These are phyloP conservation scores for Microcyclosporella mali DNA, from an alignment of 2,329 filamentous ascomycete species.

Conservation along the genomic window DNA sequence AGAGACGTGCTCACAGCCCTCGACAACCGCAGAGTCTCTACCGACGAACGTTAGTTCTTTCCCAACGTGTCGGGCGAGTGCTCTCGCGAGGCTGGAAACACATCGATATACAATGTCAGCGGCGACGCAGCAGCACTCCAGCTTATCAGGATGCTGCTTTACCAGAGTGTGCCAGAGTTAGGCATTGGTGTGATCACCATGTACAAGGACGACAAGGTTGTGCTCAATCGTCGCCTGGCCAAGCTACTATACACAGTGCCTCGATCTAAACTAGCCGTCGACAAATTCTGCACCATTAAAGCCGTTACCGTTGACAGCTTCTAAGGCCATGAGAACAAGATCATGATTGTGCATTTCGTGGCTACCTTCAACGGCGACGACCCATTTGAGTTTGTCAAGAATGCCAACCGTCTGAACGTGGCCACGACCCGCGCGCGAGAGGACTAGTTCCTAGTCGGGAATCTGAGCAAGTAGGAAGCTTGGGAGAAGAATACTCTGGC, in stretches of 20 bases:
- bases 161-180: background rate
- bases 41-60: background rate
- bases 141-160: background rate
- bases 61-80: background rate
- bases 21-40: too few relatives aligned
- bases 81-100: background rate
- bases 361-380: conserved; percentile 2
- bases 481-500: too few relatives aligned
- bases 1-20: too few relatives aligned
- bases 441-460: background rate
- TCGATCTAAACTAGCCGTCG: too few relatives aligned
- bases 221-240: too few relatives aligned
- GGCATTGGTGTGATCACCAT: conserved; percentile 5
- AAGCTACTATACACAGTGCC: too few relatives aligned
- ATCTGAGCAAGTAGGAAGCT: background rate
- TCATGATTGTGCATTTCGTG: conserved; percentile 12
- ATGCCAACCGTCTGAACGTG: conserved; percentile 4
- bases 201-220: conserved; percentile 4
- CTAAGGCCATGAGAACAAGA: conserved; percentile 6
- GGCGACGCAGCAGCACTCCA: background rate
- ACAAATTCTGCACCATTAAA: background rate
- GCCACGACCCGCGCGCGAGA: background rate
- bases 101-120: background rate
- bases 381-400: conserved; percentile 5
- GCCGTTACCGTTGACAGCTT: conserved; percentile 9